Evolutionary conservation across 1,284 basidiomycete species (phyloP).

Genomic region (Volvariella volvacea): DNA sequence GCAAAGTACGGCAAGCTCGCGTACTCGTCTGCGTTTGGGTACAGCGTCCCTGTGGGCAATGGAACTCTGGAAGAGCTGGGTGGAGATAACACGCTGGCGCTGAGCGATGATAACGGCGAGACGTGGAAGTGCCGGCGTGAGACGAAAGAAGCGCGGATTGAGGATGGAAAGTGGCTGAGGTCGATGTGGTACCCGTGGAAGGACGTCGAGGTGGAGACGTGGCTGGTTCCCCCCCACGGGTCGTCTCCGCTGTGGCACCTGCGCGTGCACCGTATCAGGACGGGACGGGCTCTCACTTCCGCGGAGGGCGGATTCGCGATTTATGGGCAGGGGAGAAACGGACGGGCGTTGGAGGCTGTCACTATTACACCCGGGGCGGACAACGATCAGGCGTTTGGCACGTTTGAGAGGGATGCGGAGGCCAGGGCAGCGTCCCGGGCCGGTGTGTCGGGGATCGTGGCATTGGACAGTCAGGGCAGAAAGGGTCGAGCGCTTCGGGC

Average conservation of each 20-base stretch:
- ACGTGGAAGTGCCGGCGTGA: slow-evolving; percentile 64
- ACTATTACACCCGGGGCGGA: slow-evolving; percentile 29
- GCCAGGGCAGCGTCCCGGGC: slow-evolving; percentile 53
- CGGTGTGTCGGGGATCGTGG: slow-evolving; percentile 58
- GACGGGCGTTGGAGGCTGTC: slow-evolving; percentile 38
- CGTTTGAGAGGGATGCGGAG: slow-evolving; percentile 32
- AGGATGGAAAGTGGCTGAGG: slow-evolving; percentile 48
- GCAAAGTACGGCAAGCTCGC: slow-evolving; percentile 77
- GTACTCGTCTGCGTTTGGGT: slow-evolving; percentile 71
- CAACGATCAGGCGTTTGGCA: slow-evolving; percentile 38
- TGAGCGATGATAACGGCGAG: slow-evolving; percentile 63
- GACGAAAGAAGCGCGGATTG: slow-evolving; percentile 57
- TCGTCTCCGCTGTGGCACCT: slow-evolving; percentile 62
- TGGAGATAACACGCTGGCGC: slow-evolving; percentile 62
- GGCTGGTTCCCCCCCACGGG: slow-evolving; percentile 58
- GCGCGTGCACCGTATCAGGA: slow-evolving; percentile 57
- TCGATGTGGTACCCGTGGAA: slow-evolving; percentile 72
- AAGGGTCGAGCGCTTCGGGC: slow-evolving; percentile 46
- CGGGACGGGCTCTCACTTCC: slow-evolving; percentile 41
- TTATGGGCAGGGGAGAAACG: slow-evolving; percentile 61
- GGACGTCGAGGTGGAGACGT: slow-evolving; percentile 69
- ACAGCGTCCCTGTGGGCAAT: slow-evolving; percentile 64
- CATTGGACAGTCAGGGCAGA: slow-evolving; percentile 29
- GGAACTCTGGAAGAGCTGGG: slow-evolving; percentile 67
- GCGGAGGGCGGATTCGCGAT: slow-evolving; percentile 71